Evolutionary conservation across 2,329 filamentous ascomycete genomes (phyloP).

Genomic region (Chrysoporthe cubensis): DNA sequence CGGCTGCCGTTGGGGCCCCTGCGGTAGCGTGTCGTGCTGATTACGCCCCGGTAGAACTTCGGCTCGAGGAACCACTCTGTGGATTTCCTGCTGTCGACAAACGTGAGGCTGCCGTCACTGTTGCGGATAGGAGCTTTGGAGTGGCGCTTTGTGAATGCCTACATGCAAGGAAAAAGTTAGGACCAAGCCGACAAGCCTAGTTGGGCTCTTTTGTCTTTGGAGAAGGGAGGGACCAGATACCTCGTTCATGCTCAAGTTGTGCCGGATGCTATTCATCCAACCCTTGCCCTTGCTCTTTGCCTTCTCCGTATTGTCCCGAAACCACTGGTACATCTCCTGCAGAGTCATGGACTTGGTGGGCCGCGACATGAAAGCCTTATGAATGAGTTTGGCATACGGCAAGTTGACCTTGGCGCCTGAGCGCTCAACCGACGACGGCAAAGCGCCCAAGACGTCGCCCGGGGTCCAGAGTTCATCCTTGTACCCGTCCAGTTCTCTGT

Average conservation of each 20-base stretch:
- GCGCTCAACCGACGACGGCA: conserved; percentile 14
- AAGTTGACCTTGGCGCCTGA: conserved; percentile 47
- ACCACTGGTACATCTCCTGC: conserved; percentile 90
- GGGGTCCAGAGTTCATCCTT: conserved; percentile 4
- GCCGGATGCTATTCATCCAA: conserved; percentile 95
- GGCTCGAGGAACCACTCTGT: conserved; percentile 78
- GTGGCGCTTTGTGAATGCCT: conserved; percentile 39
- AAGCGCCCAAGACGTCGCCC: conserved; percentile 6
- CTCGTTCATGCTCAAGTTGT: conserved; percentile 94
- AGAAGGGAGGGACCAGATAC: conserved; percentile 51
- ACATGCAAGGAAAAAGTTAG: background rate
- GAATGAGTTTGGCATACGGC: conserved; percentile 84
- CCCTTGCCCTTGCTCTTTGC: conserved; percentile 67
- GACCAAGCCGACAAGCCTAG: background rate
- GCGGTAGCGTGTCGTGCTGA: conserved; percentile 83
- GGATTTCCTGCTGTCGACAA: conserved; percentile 62
- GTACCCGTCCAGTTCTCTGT: background rate
- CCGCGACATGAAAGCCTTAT: conserved; percentile 71
- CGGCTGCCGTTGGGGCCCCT: conserved; percentile 46
- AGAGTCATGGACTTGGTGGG: conserved; percentile 74
- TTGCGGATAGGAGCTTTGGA: conserved; percentile 17
- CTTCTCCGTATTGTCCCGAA: conserved; percentile 79
- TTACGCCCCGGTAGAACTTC: conserved; percentile 71
- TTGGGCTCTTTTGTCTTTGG: background rate
- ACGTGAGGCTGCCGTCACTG: conserved; percentile 23